These are phyloP conservation scores for Kalaharituber pfeilii DNA, from an alignment of 2,329 filamentous ascomycete genomes.

Conservation along the genomic window DNA sequence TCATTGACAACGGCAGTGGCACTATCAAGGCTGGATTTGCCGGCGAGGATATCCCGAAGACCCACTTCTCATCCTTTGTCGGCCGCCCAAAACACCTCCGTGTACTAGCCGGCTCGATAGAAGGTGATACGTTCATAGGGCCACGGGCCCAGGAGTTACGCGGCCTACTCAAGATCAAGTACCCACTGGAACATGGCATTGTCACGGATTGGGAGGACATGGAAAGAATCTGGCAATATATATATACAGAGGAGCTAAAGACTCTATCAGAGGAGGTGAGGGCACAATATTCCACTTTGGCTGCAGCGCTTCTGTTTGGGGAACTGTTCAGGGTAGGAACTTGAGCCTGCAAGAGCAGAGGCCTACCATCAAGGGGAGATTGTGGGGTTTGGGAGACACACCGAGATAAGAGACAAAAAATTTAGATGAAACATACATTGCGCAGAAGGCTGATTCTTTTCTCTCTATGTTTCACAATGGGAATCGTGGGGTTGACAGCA, in stretches of 20 bases:
- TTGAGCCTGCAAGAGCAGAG: not conserved
- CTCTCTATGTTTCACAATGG: not conserved
- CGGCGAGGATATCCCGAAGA: constrained; percentile 87
- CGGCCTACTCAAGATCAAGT: constrained; percentile 84
- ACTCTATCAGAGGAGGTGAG: constrained; percentile 87
- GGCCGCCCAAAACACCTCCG: constrained; percentile 88
- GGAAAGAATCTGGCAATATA: constrained; percentile 98
- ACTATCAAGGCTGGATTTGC: constrained; percentile 96
- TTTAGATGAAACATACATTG: not conserved
- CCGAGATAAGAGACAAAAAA: too few species aligned
- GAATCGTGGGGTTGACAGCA: constrained; percentile 42
- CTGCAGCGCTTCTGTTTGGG: not conserved
- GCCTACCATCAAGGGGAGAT: constrained; percentile 11
- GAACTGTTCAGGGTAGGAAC: not conserved
- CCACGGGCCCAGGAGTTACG: constrained; percentile 78
- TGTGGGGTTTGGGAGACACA: not conserved
- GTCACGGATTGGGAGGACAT: constrained; percentile 99
- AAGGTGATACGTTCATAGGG: constrained; percentile 95
- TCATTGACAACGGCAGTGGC: constrained; percentile 96
- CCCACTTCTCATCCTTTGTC: constrained; percentile 93
- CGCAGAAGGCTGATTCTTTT: not conserved
- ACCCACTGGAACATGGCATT: constrained; percentile 91
- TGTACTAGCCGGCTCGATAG: constrained; percentile 86
- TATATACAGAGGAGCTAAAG: constrained; percentile 90
- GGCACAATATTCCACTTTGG: constrained; percentile 6